These are phyloP conservation scores for Luffa acutangula DNA, from an alignment of 306 rosid species.

Conservation along the genomic window DNA sequence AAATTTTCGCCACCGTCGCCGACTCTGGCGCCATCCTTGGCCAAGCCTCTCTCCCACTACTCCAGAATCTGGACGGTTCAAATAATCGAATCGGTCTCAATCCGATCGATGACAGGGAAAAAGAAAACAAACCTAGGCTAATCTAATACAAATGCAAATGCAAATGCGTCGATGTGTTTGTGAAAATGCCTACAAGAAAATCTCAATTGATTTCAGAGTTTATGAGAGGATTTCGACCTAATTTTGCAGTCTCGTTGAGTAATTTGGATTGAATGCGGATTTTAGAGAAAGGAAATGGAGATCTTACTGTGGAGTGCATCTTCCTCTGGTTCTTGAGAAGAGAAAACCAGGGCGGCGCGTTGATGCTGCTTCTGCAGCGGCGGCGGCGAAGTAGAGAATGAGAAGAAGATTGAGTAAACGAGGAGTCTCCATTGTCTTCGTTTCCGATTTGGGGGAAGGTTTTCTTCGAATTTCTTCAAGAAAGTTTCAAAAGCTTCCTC, in stretches of 20 bases:
- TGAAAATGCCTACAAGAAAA: neutral
- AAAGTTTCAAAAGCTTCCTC: neutral
- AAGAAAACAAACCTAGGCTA: neutral
- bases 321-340: constrained; percentile 51
- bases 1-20: constrained; percentile 63
- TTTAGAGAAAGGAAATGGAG: neutral
- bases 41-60: constrained; percentile 66
- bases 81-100: neutral
- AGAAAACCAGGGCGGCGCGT: constrained; percentile 47
- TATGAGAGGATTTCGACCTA: neutral
- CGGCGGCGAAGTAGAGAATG: constrained; percentile 12
- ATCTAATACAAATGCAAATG: neutral
- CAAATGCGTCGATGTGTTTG: neutral
- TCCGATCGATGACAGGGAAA: neutral
- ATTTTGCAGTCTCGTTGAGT: neutral
- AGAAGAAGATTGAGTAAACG: constrained; percentile 4
- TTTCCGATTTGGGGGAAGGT: neutral
- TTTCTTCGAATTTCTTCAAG: neutral
- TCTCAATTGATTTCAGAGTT: neutral
- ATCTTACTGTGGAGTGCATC: constrained; percentile 68
- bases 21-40: constrained; percentile 82
- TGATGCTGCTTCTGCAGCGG: neutral
- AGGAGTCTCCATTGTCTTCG: neutral
- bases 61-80: constrained; percentile 47
- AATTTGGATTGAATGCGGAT: neutral